These are phyloP conservation scores for Fagus sylvatica DNA, from an alignment of 306 rosid species.

Conservation along the genomic window DNA sequence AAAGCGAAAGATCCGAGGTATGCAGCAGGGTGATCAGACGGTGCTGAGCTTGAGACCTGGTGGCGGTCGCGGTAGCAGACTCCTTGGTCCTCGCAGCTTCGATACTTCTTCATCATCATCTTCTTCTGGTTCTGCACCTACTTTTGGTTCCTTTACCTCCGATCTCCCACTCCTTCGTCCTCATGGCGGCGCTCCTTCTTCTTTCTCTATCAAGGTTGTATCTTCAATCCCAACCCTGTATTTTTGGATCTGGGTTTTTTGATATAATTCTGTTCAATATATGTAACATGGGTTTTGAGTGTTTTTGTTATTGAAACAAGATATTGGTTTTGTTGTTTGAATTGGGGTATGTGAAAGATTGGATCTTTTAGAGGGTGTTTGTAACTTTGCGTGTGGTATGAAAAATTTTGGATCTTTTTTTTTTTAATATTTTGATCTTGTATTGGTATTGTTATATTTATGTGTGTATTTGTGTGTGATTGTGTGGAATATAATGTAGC, in stretches of 20 bases:
- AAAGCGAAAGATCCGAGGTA: constrained; percentile 68
- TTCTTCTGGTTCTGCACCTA: constrained; percentile 36
- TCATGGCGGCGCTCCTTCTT: constrained; percentile 48
- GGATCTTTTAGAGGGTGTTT: not conserved
- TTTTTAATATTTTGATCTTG: too few relatives aligned
- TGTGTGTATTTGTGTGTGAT: not conserved
- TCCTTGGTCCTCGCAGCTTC: constrained; percentile 64
- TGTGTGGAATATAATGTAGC: constrained; percentile 6
- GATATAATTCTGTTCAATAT: not conserved
- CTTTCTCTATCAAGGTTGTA: constrained; percentile 65
- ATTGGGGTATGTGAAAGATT: not conserved
- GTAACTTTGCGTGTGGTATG: not conserved
- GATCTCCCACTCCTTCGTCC: constrained; percentile 65
- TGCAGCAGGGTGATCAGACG: constrained; percentile 97
- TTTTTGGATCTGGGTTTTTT: constrained; percentile 17
- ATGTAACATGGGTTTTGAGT: not conserved
- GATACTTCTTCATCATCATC: constrained; percentile 58
- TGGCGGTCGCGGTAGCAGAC: constrained; percentile 84
- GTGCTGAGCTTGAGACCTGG: constrained; percentile 98
- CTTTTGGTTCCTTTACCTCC: constrained; percentile 68
- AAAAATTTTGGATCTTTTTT: not conserved
- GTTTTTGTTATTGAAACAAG: not conserved
- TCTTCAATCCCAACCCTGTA: not conserved
- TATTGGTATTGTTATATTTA: too few relatives aligned
- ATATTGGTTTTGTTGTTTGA: not conserved